Evolutionary conservation across 2,329 filamentous ascomycete species (phyloP), one percentile per base, ranked within the genome.

Genomic region (Fusarium sp.): DNA sequence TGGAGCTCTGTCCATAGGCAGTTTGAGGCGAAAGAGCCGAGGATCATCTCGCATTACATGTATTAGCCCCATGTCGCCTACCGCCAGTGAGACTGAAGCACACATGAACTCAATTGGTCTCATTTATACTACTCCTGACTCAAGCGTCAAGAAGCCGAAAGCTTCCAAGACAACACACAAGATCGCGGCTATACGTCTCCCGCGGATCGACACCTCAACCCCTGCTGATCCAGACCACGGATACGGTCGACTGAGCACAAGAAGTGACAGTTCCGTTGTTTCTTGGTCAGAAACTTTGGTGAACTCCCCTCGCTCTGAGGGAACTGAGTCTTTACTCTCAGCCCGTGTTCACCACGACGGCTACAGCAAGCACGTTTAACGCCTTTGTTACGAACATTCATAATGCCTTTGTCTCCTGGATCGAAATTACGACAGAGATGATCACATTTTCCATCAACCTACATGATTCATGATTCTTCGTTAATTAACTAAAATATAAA

Each of bases 1-100:
- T 6, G 72, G 65, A 11, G 65, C 68, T 30, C 66, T 72, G 13
- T 73, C 72, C 34, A 36, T 77, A 6, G 76, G 74, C 24, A 61
- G 62, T 38, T 74, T 72, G 65, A 76, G 72, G 38, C 74, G 74
- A 24, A 77, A 70, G 47, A 62, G 64, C 45, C 66, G 74, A 18
- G 56, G 57, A 2, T 75, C 77, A 20, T 73, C 77, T 59, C 64
- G 66, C 36, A 59, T 70, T n/a, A 30, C 68, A 28, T 52, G 55
- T 2, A 59, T 52, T 15, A 52, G 72, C 14, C 70, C 68, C 13
- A 67, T 52, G 13, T 65, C 73, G 14, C 42, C 67, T 17, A 76
- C 76, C 18, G 45, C 24, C 42, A 68, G 73, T 28, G 77, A 75
- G 39, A 79, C 75, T 68, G 76, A 79, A 44, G 68, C 75, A 34